Percentiles rank a stretch among this genome's conserved stretches.
These are phyloP conservation scores for Tricholoma furcatifolium DNA, from an alignment of 768 basidiomycete species.

Conservation along the genomic window DNA sequence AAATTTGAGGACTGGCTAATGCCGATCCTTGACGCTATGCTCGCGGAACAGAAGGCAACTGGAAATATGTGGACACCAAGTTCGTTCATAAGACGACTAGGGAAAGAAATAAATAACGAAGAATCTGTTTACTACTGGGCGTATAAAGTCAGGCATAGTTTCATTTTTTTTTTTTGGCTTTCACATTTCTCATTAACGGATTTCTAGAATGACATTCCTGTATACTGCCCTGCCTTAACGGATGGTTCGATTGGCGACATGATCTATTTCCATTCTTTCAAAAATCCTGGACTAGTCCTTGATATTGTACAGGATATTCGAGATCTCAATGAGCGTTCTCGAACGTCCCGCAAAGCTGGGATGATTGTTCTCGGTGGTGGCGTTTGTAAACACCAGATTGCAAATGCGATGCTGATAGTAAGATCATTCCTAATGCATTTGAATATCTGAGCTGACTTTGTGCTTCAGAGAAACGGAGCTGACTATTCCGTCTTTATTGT, in stretches of 20 bases:
- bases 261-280: slow-evolving; percentile 98
- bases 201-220: slow-evolving; percentile 91
- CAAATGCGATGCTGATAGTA: slow-evolving; percentile 99
- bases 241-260: slow-evolving; percentile 99
- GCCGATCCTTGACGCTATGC: slow-evolving; percentile 88
- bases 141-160: slow-evolving; percentile 67
- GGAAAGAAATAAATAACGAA: slow-evolving; percentile 96
- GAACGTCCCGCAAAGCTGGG: slow-evolving; percentile 89
- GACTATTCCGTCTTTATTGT: slow-evolving; percentile 97
- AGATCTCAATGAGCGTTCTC: slow-evolving; percentile 82
- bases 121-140: slow-evolving; percentile 99
- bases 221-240: slow-evolving; percentile 97
- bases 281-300: slow-evolving; percentile 76
- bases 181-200: slow-evolving; percentile 9
- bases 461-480: slow-evolving; percentile 86
- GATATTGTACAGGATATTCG: slow-evolving; percentile 97
- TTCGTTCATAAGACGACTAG: slow-evolving; percentile 86
- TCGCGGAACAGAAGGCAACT: slow-evolving; percentile 76
- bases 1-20: slow-evolving; percentile 99
- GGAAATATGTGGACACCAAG: slow-evolving; percentile 90
- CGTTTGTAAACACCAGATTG: slow-evolving; percentile 99
- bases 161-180: slow-evolving; percentile 22
- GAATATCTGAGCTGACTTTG: not conserved
- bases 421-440: slow-evolving; percentile 21
- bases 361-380: slow-evolving; percentile 99